Percentiles rank a stretch among this genome's conserved stretches.
Evolutionary conservation across 225 moss, liverwort and hornwort genomes (phyloP).

Genomic region (Asterella californica): DNA sequence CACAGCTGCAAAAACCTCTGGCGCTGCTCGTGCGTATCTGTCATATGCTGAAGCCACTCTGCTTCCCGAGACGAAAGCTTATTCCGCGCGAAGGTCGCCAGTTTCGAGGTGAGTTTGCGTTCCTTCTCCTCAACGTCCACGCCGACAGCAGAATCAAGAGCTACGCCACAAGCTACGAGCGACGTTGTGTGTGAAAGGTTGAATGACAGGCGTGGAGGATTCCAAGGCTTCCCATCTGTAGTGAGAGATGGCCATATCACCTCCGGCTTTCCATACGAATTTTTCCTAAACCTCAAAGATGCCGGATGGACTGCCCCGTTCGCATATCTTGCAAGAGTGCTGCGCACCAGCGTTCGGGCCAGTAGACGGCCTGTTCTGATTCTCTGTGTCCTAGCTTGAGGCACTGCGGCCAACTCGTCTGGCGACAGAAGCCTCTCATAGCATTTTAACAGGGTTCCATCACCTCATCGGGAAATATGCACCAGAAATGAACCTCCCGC

Average conservation of each 20-base stretch:
- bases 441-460: conserved; percentile 47
- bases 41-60: conserved; percentile 63
- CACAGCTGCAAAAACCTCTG: conserved; percentile 78
- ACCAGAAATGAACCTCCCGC: conserved; percentile 85
- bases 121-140: conserved; percentile 81
- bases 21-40: conserved; percentile 60
- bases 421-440: conserved; percentile 63
- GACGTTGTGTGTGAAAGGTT: conserved; percentile 88
- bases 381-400: conserved; percentile 45
- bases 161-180: conserved; percentile 81
- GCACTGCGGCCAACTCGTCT: conserved; percentile 60
- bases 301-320: conserved; percentile 64
- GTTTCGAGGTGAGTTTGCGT: conserved; percentile 60
- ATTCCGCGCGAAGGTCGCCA: conserved; percentile 67
- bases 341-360: conserved; percentile 76
- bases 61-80: conserved; percentile 75
- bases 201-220: conserved; percentile 68
- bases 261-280: conserved; percentile 81
- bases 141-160: conserved; percentile 67
- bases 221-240: conserved; percentile 47
- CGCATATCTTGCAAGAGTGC: conserved; percentile 83
- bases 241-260: conserved; percentile 73
- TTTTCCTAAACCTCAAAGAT: conserved; percentile 63
- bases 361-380: conserved; percentile 60
- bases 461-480: conserved; percentile 81